Evolutionary conservation across 2,329 filamentous ascomycete genomes (phyloP).

Genomic region (Phialophora macrospora): DNA sequence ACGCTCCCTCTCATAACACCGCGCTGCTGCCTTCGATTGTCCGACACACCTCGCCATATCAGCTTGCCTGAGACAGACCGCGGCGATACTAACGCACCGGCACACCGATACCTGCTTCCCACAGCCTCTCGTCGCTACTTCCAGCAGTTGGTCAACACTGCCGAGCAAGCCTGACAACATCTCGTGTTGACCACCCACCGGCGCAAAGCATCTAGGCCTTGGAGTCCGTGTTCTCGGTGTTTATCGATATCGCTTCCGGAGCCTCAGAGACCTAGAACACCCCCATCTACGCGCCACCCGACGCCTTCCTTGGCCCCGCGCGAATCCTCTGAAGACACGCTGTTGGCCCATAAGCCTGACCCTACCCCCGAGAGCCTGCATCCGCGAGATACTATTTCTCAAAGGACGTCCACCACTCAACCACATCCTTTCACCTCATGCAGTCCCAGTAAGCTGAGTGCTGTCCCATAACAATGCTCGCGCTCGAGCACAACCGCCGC

Average conservation of each 20-base stretch:
- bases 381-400: constrained; percentile 5
- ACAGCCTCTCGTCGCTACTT: constrained; percentile 17
- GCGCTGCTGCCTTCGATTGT: neutral
- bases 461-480: constrained; percentile 34
- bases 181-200: constrained; percentile 12
- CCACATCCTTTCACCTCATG: constrained; percentile 23
- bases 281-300: constrained; percentile 8
- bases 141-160: constrained; percentile 35
- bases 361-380: neutral
- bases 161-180: constrained; percentile 36
- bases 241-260: constrained; percentile 24
- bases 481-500: constrained; percentile 36
- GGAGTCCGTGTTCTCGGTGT: constrained; percentile 24
- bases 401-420: neutral
- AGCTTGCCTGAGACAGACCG: neutral
- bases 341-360: constrained; percentile 22
- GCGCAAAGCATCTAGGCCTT: constrained; percentile 27
- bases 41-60: neutral
- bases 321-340: constrained; percentile 8
- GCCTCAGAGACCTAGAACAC: constrained; percentile 24
- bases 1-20: constrained; percentile 1
- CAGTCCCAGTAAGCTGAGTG: constrained; percentile 13
- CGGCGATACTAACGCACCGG: neutral
- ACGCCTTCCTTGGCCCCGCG: constrained; percentile 10
- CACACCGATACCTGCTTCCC: constrained; percentile 7